phyloP scores from a whole-genome alignment of 1,284 basidiomycete species.

The Papiliotrema nemorosa region DNA sequence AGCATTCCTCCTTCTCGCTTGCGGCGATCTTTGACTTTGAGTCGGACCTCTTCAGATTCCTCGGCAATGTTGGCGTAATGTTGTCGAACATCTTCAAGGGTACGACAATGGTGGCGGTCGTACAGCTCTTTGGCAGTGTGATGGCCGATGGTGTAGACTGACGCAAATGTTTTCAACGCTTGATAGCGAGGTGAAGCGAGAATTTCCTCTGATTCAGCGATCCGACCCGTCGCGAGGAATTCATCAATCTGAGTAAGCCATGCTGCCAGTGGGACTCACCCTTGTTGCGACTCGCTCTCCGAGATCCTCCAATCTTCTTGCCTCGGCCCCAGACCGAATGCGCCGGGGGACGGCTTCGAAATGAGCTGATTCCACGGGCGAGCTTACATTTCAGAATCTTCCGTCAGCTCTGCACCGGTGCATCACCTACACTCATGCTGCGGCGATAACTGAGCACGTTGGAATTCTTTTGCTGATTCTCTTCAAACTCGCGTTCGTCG shows the following conservation, averaged over 20 bases:
- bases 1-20: slow-evolving; percentile 42
- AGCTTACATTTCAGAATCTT: slow-evolving; percentile 39
- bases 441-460: slow-evolving; percentile 47
- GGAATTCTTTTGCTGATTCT: slow-evolving; percentile 42
- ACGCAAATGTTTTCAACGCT: slow-evolving; percentile 35
- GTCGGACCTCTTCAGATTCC: slow-evolving; percentile 21
- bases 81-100: slow-evolving; percentile 34
- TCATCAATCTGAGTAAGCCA: slow-evolving; percentile 41
- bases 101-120: slow-evolving; percentile 38
- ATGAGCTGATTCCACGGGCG: neutral
- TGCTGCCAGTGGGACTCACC: slow-evolving; percentile 15
- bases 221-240: slow-evolving; percentile 35
- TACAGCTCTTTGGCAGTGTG: slow-evolving; percentile 41
- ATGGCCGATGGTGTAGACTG: slow-evolving; percentile 45
- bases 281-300: slow-evolving; percentile 45
- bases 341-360: slow-evolving; percentile 37
- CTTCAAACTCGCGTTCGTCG: slow-evolving; percentile 45
- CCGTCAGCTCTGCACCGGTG: neutral
- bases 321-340: slow-evolving; percentile 43
- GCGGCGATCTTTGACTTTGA: slow-evolving; percentile 31
- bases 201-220: slow-evolving; percentile 39
- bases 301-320: slow-evolving; percentile 37
- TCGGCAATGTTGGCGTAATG: slow-evolving; percentile 33
- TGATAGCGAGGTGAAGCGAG: slow-evolving; percentile 30
- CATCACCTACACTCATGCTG: slow-evolving; percentile 42